Base-by-base conservation (phyloP, 352 stramenopile species). In the Globisporangium cylindrosporum region DNA sequence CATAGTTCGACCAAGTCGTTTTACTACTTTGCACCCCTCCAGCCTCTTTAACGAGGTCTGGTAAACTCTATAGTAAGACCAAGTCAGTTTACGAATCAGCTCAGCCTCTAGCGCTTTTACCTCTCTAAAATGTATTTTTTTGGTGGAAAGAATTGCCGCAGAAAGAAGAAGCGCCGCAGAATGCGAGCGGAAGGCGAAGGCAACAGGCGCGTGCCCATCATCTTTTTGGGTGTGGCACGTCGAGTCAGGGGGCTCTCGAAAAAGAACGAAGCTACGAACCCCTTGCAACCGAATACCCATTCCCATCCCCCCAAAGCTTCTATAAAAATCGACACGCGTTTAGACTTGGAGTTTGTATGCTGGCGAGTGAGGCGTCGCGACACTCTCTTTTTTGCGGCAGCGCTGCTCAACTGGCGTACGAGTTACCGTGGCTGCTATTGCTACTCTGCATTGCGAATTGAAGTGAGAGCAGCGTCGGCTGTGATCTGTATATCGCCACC, bases 261-360 rank as follows among this genome's bases (percentile, higher is more conserved):
- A 22, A 20, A 63, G 3, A 10, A 36, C 20, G 15, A 32, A 32
- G 25, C 59, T 58, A 20, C 12, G 29, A 32, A 32, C 4, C 29
- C 29, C 29, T 32, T 32, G 24, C 25, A 58, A 58, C 15, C 14
- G 49, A 48, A 20, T 60, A 59, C 15, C 1, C 8, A 1, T 4
- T n/a, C 32, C 6, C 62, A 67, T 67, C 62, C 18, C 22, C 62
- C 4, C 4, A 60, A 53, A 60, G 29, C 51, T 67, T 67, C 62
- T 43, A 67, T 46, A 38, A 43, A 43, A 68, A 62, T 68, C 63
- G 63, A 62, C 63, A 62, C 51, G 27, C 27, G 20, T 7, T 68
- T 62, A 27, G 9, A 54, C 63, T 68, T 62, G 63, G 4, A 18
- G 4, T 48, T 36, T 57, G 63, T 68, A 68, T 67, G n/a, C 1